phyloP scores from a whole-genome alignment of 345 rosid genomes.

The Lumnitzera littorea region DNA sequence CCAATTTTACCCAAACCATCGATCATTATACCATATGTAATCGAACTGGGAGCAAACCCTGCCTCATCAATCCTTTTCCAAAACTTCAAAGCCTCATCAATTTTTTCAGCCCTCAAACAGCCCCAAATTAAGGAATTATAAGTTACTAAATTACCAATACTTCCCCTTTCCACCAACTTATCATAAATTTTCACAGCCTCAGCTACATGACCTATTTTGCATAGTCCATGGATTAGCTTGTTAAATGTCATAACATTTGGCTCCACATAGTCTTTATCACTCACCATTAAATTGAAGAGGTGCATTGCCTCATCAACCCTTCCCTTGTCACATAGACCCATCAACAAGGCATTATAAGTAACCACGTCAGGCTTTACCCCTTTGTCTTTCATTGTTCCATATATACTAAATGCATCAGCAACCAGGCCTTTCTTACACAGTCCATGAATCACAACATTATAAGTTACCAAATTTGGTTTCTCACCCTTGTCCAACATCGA shows the following conservation, averaged over 20 bases:
- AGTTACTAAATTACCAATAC: constrained; percentile 34
- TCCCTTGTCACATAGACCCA: constrained; percentile 42
- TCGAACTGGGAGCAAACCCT: constrained; percentile 37
- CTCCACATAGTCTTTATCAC: constrained; percentile 25
- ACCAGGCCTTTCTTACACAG: constrained; percentile 49
- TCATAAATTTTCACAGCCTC: constrained; percentile 41
- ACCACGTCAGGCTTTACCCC: constrained; percentile 43
- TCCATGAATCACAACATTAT: constrained; percentile 47
- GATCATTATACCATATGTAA: constrained; percentile 43
- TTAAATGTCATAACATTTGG: constrained; percentile 45
- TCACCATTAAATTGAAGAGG: constrained; percentile 31
- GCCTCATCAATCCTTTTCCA: constrained; percentile 44
- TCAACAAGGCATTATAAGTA: constrained; percentile 47
- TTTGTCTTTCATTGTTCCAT: constrained; percentile 46
- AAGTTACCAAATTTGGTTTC: constrained; percentile 39
- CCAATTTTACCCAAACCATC: constrained; percentile 44
- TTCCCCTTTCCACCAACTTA: constrained; percentile 39
- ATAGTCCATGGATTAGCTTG: constrained; percentile 45
- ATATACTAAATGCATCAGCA: constrained; percentile 40
- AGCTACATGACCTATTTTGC: constrained; percentile 35
- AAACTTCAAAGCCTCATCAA: constrained; percentile 41
- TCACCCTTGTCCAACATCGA: constrained; percentile 42
- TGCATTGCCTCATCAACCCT: constrained; percentile 48
- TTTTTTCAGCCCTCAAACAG: constrained; percentile 35
- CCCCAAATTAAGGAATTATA: constrained; percentile 36